Evolutionary conservation across 78 protist genomes (phyloP), one percentile per base, ranked within the genome.

Genomic region (Dictyostelium brefeldianum): DNA sequence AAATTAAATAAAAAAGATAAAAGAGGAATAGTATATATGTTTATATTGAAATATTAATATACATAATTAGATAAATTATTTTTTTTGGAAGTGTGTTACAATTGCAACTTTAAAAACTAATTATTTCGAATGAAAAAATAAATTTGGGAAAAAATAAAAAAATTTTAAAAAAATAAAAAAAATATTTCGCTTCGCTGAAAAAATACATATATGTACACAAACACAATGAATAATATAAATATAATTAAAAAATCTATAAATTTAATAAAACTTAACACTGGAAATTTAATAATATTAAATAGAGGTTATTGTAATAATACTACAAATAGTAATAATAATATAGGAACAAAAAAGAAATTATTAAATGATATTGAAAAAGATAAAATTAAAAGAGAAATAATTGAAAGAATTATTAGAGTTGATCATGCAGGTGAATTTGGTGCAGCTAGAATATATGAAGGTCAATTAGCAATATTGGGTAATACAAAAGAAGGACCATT

Each of bases 341-440:
- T 17, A 17, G 29, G 69, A 22, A 71, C 56, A 8, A 71, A 9
- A 3, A 46, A 73, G 47, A 36, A 36, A 1, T 9, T 9, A 15
- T n/a, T 46, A n/a, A 47, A 12, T 46, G 18, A 73, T 20, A 46
- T 36, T 8, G 79, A 73, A 73, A 73, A 73, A 73, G 79, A 73
- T 10, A 73, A 31, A 73, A 11, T 73, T 11, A 80, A 62, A 62
- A 56, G 93, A 87, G 78, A 82, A 8, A 8, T 94, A 2, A 78
- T 95, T n/a, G 95, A 83, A 41, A 69, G 91, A 29, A 87, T 90
- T 5, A 29, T 97, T n/a, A 78, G 97, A 48, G 97, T 96, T 3
- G 97, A 96, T 51, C 97, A 95, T 62, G 97, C 97, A 43, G 97
- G 97, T 46, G 98, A 97, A 59, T 87, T 96, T 50, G 97, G 98